Evolutionary conservation across 2,329 filamentous ascomycete genomes (phyloP), one percentile per base, ranked within the genome.

Genomic region (Aspergillus intermedius): DNA sequence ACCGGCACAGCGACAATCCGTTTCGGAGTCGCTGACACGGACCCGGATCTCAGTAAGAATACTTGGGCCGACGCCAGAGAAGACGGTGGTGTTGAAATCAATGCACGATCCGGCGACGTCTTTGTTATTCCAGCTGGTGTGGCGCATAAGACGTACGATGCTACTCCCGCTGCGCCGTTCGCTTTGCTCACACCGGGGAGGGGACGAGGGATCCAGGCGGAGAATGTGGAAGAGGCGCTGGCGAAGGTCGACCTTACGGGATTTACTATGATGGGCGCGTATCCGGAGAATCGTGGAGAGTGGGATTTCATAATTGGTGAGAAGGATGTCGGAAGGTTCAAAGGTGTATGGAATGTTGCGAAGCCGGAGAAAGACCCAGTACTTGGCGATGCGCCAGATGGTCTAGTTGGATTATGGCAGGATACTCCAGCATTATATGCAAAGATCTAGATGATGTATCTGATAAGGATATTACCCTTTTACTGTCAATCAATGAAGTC

Each of bases 261-360:
- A 0, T 80, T 78, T 53, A 76, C 72, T 45, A 80, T 80, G 78
- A 74, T 82, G 61, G 80, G 80, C 0, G 77, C 77, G 4, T 83
- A 82, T 66, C 77, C 76, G 2, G 56, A 57, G 32, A 58, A 55
- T 34, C 69, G 72, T 2, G 65, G 64, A 0, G 60, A 64, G 9
- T 81, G 78, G 78, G 77, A 80, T 57, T 79, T 77, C 58, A 64
- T 63, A 4, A 61, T 69, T 2, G 75, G 74, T 7, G 74, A 74
- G 1, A 72, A 74, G 51, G 62, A 75, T 57, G 59, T 57, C 17
- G 71, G 65, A 10, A 55, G 62, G 13, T 75, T 70, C 54, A 65
- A 71, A 44, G 56, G 65, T 49, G 68, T 74, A 0, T 79, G 78
- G 77, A 50, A 51, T 17, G 70, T 78, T 22, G 49, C 60, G 22